Conservation (phyloP, 129 eudicot species). For the Calendula officinalis region DNA sequence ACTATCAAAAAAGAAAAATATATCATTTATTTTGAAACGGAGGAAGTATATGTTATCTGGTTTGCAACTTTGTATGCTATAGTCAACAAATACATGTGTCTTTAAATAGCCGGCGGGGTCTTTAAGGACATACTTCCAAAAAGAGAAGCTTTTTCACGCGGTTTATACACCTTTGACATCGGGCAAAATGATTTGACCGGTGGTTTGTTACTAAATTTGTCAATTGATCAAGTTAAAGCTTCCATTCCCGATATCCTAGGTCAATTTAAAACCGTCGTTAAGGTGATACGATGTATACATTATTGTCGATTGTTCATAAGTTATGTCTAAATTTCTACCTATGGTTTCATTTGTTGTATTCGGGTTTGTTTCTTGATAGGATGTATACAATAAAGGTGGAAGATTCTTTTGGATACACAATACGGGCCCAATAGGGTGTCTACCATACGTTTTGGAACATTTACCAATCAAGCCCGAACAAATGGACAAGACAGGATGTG, state of each 20-base stretch:
- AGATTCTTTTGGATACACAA: conserved; percentile 40
- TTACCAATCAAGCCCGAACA: conserved; percentile 9
- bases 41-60: no score
- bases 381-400: conserved; percentile 25
- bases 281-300: conserved; percentile 25
- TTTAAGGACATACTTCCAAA: conserved; percentile 48
- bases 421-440: conserved; percentile 39
- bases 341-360: background rate
- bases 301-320: no score
- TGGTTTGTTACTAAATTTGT: conserved; percentile 55
- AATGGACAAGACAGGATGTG: conserved; percentile 31
- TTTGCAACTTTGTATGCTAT: background rate
- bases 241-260: conserved; percentile 53
- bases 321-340: no score
- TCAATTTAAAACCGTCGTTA: conserved; percentile 47
- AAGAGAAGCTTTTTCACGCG: conserved; percentile 45
- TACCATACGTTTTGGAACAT: conserved; percentile 28
- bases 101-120: conserved; percentile 32
- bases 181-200: conserved; percentile 76
- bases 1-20: no score
- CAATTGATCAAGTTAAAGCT: conserved; percentile 52
- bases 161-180: conserved; percentile 69
- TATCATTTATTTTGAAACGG: no score
- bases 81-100: background rate
- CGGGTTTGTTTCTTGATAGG: conserved; percentile 2